These are phyloP conservation scores for Trichopus zeylanicus DNA, from an alignment of 116 monocot genomes.

Conservation along the genomic window DNA sequence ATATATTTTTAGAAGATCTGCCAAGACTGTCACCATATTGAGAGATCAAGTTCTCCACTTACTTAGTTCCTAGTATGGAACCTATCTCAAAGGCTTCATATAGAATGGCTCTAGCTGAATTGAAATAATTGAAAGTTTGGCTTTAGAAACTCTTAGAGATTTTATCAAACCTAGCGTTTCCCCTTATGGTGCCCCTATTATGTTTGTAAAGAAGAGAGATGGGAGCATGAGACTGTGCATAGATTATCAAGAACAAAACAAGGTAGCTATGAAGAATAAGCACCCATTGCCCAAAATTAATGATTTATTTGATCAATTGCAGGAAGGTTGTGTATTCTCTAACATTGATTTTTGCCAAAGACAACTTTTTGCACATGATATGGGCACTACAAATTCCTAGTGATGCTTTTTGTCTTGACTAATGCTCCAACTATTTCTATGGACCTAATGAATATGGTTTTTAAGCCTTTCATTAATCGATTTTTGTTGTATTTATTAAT, in stretches of 20 bases:
- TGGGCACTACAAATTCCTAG: too few relatives aligned
- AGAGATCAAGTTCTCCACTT: too few relatives aligned
- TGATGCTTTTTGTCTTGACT: constrained; percentile 4
- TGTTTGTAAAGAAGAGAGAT: background rate
- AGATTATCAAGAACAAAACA: constrained; percentile 1
- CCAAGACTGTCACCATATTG: background rate
- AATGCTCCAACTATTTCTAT: constrained; percentile 4
- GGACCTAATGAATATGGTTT: too few relatives aligned
- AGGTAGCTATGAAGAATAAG: background rate
- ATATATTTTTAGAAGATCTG: background rate
- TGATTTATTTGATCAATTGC: constrained; percentile 7
- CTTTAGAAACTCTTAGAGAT: background rate
- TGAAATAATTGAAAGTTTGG: background rate
- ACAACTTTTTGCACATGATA: too few relatives aligned
- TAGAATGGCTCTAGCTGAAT: too few relatives aligned
- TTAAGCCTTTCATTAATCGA: too few relatives aligned
- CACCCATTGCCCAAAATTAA: too few relatives aligned
- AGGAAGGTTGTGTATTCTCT: background rate
- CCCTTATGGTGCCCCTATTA: too few relatives aligned
- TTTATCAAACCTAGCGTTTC: background rate
- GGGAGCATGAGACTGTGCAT: background rate
- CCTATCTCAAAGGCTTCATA: too few relatives aligned
- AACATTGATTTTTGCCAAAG: constrained; percentile 1
- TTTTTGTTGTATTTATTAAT: constrained; percentile 8
- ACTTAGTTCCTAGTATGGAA: too few relatives aligned